Evolutionary conservation across 352 stramenopile genomes (phyloP).

Genomic region (Thalassiosira exigua): DNA sequence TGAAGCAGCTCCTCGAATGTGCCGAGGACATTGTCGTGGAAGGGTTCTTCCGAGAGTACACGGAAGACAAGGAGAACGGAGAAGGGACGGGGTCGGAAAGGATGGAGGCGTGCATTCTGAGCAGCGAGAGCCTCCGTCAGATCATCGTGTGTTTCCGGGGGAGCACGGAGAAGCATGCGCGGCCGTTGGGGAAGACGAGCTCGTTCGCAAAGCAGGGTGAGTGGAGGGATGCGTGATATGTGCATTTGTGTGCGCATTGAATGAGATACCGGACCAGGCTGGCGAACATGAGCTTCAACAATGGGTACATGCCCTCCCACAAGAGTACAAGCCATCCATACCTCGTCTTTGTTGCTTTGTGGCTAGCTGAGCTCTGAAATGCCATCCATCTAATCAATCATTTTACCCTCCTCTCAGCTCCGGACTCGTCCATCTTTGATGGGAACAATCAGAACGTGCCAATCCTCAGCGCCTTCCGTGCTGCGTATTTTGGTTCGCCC

Average conservation of each 20-base stretch:
- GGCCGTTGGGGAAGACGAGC: constrained; percentile 41
- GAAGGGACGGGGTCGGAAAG: constrained; percentile 32
- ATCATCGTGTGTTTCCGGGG: constrained; percentile 76
- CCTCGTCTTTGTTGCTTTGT: too few relatives aligned
- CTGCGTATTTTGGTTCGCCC: constrained; percentile 61
- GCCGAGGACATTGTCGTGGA: constrained; percentile 58
- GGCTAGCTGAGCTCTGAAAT: too few relatives aligned
- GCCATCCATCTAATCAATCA: too few relatives aligned
- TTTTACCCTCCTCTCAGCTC: constrained; percentile 2
- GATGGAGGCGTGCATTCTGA: constrained; percentile 74
- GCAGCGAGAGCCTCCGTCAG: constrained; percentile 65
- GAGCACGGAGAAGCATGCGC: constrained; percentile 69
- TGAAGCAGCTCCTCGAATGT: constrained; percentile 41
- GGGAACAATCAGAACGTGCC: constrained; percentile 52
- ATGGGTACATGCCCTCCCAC: too few relatives aligned
- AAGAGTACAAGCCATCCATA: too few relatives aligned
- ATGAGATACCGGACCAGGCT: background rate
- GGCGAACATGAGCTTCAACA: too few relatives aligned
- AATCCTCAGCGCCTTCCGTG: constrained; percentile 56
- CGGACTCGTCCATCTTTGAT: constrained; percentile 46
- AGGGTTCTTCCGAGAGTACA: constrained; percentile 58
- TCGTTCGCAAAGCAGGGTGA: constrained; percentile 61
- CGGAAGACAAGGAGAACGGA: background rate
- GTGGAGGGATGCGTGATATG: background rate
- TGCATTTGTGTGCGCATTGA: background rate